phyloP scores from a whole-genome alignment of 2,329 filamentous ascomycete species.

The Reticulascus tulasneorum region DNA sequence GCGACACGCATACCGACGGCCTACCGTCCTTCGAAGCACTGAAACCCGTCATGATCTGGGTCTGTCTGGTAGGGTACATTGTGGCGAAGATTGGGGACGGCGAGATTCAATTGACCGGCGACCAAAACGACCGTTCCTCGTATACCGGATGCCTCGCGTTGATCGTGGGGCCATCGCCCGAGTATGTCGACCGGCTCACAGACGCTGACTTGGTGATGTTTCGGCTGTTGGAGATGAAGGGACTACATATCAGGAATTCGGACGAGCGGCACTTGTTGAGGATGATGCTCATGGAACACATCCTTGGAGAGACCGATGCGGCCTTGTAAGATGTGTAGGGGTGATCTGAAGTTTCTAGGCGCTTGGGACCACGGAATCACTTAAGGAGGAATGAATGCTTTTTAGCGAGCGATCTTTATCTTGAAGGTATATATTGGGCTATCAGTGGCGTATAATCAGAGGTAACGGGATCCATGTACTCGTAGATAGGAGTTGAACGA shows the following conservation, averaged over 20 bases:
- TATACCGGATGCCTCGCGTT: constrained; percentile 20
- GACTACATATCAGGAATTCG: constrained; percentile 6
- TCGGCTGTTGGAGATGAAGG: constrained; percentile 12
- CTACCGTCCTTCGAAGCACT: constrained; percentile 5
- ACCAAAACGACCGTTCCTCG: constrained; percentile 19
- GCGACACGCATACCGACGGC: constrained; percentile 4
- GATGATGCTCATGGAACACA: constrained; percentile 4
- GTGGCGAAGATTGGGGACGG: constrained; percentile 18
- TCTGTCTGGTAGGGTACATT: constrained; percentile 22
- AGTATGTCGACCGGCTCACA: constrained; percentile 11
- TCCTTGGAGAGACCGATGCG: neutral
- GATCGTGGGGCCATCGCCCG: constrained; percentile 13
- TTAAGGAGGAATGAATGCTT: too few relatives aligned
- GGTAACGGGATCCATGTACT: too few relatives aligned
- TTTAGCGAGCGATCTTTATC: too few relatives aligned
- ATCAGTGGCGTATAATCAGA: too few relatives aligned
- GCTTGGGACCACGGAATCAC: too few relatives aligned
- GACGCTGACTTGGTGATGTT: constrained; percentile 19
- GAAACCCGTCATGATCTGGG: constrained; percentile 22
- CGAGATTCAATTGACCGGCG: neutral
- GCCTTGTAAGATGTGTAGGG: too few relatives aligned
- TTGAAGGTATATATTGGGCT: too few relatives aligned
- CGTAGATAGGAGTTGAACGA: too few relatives aligned
- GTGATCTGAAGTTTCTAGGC: too few relatives aligned
- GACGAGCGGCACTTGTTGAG: constrained; percentile 3